Evolutionary conservation across 345 rosid genomes (phyloP).

Genomic region (Rhodamnia argentea): DNA sequence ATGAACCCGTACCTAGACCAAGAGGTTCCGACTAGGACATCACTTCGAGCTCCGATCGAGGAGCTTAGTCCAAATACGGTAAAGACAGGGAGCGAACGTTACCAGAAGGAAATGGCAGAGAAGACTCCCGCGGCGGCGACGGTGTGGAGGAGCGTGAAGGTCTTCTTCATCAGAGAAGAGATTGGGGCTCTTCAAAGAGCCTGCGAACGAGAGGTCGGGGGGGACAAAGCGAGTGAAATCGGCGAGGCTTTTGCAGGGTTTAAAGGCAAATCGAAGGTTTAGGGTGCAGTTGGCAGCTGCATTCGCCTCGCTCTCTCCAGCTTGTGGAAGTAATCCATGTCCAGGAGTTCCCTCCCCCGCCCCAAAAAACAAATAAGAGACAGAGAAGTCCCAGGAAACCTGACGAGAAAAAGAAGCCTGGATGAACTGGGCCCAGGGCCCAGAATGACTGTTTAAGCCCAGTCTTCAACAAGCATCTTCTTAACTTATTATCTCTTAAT

Average conservation of each 20-base stretch:
- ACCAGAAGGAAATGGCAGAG: conserved; percentile 83
- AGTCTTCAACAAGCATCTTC: neutral
- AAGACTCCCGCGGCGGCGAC: conserved; percentile 65
- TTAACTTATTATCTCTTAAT: too few species aligned
- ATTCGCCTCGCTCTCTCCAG: neutral
- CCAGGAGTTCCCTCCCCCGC: too few species aligned
- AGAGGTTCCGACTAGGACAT: neutral
- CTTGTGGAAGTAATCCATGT: neutral
- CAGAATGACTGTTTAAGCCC: neutral
- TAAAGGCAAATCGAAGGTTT: neutral
- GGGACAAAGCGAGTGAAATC: neutral
- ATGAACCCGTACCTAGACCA: conserved; percentile 76
- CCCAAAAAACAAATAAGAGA: too few species aligned
- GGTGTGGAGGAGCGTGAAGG: conserved; percentile 65
- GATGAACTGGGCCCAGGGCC: neutral
- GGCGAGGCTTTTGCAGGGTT: neutral
- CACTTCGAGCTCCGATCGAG: neutral
- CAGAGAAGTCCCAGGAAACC: neutral
- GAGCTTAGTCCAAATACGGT: neutral
- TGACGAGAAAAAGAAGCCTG: neutral
- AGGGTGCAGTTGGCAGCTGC: neutral
- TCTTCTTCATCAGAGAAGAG: conserved; percentile 33
- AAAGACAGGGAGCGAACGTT: neutral
- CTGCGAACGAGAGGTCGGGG: neutral
- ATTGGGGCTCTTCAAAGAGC: neutral